Evolutionary conservation across 192 early-diverging fungal genomes (phyloP).

Genomic region (Coemansia sp.): DNA sequence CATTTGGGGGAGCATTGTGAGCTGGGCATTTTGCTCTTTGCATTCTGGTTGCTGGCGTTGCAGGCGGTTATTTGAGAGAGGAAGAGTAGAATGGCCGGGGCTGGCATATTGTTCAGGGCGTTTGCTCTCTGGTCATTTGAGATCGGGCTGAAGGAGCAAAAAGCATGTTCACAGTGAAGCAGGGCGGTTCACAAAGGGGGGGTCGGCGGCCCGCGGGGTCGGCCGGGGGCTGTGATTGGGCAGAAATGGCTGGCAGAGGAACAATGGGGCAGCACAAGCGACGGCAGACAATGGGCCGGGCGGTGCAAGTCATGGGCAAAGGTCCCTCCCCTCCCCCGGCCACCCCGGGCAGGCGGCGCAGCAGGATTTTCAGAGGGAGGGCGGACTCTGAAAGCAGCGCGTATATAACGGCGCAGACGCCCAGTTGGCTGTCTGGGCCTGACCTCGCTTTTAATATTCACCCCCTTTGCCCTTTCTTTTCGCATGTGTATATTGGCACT

Average conservation of each 20-base stretch:
- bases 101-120: too few species aligned
- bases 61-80: too few species aligned
- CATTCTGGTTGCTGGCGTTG: too few species aligned
- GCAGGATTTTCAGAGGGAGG: slow-evolving; percentile 4
- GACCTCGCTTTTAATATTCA: slow-evolving; percentile 20
- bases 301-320: slow-evolving; percentile 40
- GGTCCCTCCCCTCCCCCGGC: slow-evolving; percentile 19
- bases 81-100: too few species aligned
- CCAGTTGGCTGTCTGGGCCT: background rate
- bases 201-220: slow-evolving; percentile 6
- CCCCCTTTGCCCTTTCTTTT: slow-evolving; percentile 1
- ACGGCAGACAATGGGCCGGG: slow-evolving; percentile 37
- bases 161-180: background rate
- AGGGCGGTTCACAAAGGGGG: slow-evolving; percentile 3
- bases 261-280: slow-evolving; percentile 22
- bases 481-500: background rate
- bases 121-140: too few species aligned
- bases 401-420: slow-evolving; percentile 17
- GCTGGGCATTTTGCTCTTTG: too few species aligned
- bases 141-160: background rate
- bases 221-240: slow-evolving; percentile 2
- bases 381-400: slow-evolving; percentile 20
- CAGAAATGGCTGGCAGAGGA: slow-evolving; percentile 10
- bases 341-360: slow-evolving; percentile 4
- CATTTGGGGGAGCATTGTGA: background rate